A percentile compares a stretch with the other conserved stretches of the same genome.
Conservation (phyloP, 805 yeast species). For the Huiozyma sinensis region DNA sequence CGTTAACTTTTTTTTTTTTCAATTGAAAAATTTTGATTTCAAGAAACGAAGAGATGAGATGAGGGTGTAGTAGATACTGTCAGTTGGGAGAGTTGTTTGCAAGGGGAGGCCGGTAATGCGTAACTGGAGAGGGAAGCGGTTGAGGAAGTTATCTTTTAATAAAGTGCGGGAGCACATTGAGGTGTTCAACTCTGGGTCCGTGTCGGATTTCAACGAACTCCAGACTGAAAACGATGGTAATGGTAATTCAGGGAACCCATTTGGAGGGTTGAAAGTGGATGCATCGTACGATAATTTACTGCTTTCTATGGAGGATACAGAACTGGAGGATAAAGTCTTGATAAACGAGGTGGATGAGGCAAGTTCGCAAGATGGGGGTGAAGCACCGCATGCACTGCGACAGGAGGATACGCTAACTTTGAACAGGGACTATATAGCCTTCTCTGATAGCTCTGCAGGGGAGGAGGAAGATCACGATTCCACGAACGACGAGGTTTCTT, state of each 20-base stretch:
- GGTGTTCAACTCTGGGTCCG: slow-evolving; percentile 18
- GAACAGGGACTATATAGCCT: slow-evolving; percentile 35
- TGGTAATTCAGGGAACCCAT: slow-evolving; percentile 4
- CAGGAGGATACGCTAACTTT: slow-evolving; percentile 8
- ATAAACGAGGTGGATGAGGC: background rate
- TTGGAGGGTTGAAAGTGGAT: slow-evolving; percentile 8
- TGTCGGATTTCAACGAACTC: slow-evolving; percentile 15
- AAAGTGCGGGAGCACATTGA: slow-evolving; percentile 21
- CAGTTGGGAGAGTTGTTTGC: too few relatives aligned
- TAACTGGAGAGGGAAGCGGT: slow-evolving; percentile 6
- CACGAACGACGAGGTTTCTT: too few relatives aligned
- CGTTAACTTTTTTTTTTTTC: too few relatives aligned
- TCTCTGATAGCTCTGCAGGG: slow-evolving; percentile 26
- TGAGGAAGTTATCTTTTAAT: slow-evolving; percentile 27
- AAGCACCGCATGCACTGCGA: background rate
- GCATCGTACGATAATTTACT: slow-evolving; percentile 5
- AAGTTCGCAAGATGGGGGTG: background rate
- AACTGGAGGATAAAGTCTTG: background rate
- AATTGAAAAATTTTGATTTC: too few relatives aligned
- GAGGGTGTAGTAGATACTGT: too few relatives aligned
- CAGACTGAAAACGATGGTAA: slow-evolving; percentile 11
- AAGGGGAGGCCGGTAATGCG: background rate
- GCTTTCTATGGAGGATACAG: slow-evolving; percentile 1
- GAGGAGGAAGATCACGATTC: slow-evolving; percentile 14
- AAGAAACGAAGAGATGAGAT: too few relatives aligned